Evolutionary conservation across 1,284 basidiomycete species (phyloP).

Genomic region (Leccinum subrobustum): DNA sequence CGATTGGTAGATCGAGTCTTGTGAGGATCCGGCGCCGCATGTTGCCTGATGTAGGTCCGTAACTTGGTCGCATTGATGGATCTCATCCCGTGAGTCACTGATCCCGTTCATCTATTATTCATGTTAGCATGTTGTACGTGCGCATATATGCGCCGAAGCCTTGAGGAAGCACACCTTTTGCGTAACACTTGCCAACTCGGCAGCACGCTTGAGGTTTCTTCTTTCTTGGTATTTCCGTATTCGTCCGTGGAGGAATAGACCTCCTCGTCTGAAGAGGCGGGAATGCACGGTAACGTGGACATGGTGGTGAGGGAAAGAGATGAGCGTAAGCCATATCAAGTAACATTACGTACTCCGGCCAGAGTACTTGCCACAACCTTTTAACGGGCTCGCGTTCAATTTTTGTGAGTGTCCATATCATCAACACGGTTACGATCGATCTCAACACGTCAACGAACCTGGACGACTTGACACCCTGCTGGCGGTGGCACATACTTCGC

Average conservation of each 20-base stretch:
- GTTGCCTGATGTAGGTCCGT: not conserved
- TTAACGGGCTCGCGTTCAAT: no score
- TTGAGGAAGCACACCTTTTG: no score
- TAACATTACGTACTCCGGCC: no score
- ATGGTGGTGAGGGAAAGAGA: no score
- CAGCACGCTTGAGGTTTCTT: no score
- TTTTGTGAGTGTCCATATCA: not conserved
- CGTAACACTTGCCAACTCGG: no score
- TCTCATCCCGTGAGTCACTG: not conserved
- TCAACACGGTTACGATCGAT: not conserved
- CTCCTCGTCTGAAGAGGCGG: no score
- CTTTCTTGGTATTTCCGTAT: no score
- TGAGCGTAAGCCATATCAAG: no score
- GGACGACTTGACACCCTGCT: not conserved
- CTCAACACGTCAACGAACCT: not conserved
- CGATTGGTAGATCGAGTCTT: not conserved
- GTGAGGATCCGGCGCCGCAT: not conserved
- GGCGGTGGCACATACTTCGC: not conserved
- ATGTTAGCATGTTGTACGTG: not conserved
- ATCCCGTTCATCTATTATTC: not conserved
- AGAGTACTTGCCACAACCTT: no score
- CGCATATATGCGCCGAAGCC: not conserved
- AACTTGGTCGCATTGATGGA: not conserved
- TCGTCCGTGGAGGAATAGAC: no score
- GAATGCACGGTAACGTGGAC: no score